A percentile compares a stretch with the other conserved stretches of the same genome.
Evolutionary conservation across 495 filamentous ascomycete genomes (phyloP).

Genomic region (Amphirosellinia nigrospora): DNA sequence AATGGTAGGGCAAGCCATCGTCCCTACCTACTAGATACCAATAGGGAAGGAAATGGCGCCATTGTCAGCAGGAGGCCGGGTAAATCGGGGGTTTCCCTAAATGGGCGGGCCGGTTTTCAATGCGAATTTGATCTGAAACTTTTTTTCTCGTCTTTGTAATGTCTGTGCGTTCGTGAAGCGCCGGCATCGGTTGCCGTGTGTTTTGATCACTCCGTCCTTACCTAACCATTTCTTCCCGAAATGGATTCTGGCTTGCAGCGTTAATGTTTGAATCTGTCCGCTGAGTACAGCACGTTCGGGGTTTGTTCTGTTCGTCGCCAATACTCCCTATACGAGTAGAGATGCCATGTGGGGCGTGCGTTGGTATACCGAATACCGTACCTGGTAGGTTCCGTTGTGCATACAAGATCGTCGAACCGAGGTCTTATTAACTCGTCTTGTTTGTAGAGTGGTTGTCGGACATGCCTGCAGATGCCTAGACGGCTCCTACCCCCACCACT

Average conservation of each 20-base stretch:
- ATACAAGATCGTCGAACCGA: background rate
- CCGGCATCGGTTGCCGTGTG: no score
- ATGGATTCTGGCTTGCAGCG: no score
- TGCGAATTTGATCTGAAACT: background rate
- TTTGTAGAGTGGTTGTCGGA: background rate
- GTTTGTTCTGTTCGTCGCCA: background rate
- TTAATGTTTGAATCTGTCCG: no score
- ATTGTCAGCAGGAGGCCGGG: background rate
- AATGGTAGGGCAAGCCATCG: background rate
- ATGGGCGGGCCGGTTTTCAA: background rate
- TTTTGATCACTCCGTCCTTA: no score
- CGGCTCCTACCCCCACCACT: background rate
- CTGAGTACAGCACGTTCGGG: background rate
- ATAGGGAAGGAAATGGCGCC: background rate
- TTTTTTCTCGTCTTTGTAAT: background rate
- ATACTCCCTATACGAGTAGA: background rate
- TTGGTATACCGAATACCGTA: background rate
- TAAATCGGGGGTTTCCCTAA: constrained; percentile 5
- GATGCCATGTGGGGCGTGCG: background rate
- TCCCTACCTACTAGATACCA: background rate
- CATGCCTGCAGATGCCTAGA: background rate
- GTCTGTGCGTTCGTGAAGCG: background rate
- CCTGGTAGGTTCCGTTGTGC: background rate
- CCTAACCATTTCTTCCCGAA: no score
- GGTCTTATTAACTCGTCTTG: no score